Evolutionary conservation across 805 yeast species (phyloP).

Genomic region (Kuraishia hungarica): DNA sequence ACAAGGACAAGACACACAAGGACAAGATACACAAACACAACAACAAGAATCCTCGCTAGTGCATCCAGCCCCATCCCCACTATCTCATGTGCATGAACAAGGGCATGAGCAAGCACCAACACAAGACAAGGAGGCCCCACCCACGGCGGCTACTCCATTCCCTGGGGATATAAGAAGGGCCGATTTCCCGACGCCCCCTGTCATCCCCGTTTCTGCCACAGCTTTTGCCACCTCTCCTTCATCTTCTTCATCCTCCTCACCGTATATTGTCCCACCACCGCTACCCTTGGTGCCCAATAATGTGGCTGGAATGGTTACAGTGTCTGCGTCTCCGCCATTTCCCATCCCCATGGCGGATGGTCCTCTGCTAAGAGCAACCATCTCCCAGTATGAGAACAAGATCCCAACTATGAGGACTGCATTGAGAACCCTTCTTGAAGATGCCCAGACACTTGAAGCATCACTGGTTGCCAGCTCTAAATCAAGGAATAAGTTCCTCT

Average conservation of each 20-base stretch:
- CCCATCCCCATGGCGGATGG: conserved; percentile 28
- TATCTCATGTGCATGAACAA: too few relatives aligned
- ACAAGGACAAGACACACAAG: too few relatives aligned
- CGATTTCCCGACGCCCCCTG: background rate
- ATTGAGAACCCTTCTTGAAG: conserved; percentile 10
- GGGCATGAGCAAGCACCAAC: too few relatives aligned
- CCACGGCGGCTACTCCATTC: background rate
- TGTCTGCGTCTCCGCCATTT: conserved; percentile 1
- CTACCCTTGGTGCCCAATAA: background rate
- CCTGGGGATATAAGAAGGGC: background rate
- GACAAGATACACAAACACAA: too few relatives aligned
- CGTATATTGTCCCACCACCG: too few relatives aligned
- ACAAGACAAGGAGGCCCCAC: background rate
- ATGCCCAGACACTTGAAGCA: conserved; percentile 11
- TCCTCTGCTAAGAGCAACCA: conserved; percentile 21
- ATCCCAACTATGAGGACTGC: conserved; percentile 13
- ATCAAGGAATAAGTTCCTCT: conserved; percentile 5
- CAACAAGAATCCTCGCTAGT: too few relatives aligned
- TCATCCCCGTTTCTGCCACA: background rate
- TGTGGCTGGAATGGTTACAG: background rate
- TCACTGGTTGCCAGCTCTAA: conserved; percentile 11
- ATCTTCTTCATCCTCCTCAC: background rate
- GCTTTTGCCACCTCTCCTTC: too few relatives aligned
- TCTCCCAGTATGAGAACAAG: conserved; percentile 17
- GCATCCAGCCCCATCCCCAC: too few relatives aligned